Base-by-base conservation (phyloP, 2,329 filamentous ascomycete species). In the Falciphora oryzae region DNA sequence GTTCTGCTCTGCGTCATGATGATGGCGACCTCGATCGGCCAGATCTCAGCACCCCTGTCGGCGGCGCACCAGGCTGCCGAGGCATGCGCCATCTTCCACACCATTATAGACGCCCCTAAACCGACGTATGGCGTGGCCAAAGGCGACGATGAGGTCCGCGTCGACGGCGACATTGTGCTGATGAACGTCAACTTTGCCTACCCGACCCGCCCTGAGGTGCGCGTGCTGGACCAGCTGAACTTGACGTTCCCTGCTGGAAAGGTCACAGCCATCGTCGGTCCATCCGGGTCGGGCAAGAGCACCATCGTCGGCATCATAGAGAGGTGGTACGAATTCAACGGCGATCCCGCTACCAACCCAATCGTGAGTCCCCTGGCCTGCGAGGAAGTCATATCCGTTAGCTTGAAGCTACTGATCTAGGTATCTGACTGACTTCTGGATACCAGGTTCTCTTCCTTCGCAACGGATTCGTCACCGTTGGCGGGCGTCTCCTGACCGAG, bases 271-370 rank as follows among this genome's bases (percentile, higher is more conserved):
- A 82, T 96, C 27, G 89, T 93, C 13, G 92, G 92, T 2, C 86
- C 92, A 11, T 96, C 92, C 0, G 88, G 90, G 0, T 92, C 89
- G 7, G 92, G 92, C 4, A 96, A 96, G 75, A 92, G 88, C 62
- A 96, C 92, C 0, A 85, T 92, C 35, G 85, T 91, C 0, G 86
- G 86, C 0, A 76, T 92, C 1, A 76, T 92, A 3, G 86, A 91
- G 71, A 78, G 89, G 61, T 92, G 88, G 87, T 93, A 93, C 71
- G 84, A 86, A 22, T 78, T 83, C 61, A 76, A 81, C 63, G 72
- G 79, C 28, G 77, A 82, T 35, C 78, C 77, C 31, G 72, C 70
- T 61, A 65, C 69, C 65, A 71, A 72, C 62, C 63, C 60, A 65
- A 38, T 63, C 63, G 66, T 66, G 66, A 65, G 18, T 63, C 14